Evolutionary conservation across 208 protist genomes (phyloP), one percentile per base, ranked within the genome.

Genomic region (Acanthamoeba quina): DNA sequence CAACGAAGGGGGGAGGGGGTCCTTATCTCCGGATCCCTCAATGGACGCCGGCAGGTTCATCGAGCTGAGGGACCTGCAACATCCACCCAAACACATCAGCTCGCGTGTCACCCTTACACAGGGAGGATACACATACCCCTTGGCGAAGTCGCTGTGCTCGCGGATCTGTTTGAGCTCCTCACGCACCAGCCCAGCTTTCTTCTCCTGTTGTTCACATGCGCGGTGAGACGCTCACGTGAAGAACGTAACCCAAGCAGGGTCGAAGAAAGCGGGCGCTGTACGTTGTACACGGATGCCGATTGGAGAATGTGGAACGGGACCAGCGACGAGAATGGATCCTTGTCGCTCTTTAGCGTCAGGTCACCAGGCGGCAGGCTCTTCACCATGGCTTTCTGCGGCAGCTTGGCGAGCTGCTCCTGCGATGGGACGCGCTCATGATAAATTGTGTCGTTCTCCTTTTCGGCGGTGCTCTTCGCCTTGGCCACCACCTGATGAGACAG

Each of bases 1-100:
- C 15, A 88, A 21, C 29, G 29, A 15, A n/a, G 26, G 9, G 11
- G 80, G 80, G 15, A 88, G 47, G 24, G 52, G 31, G n/a, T 88
- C 80, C 19, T 15, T 19, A 29, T 56, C 54, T 0, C 54, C 52
- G 9, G 54, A 56, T 11, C 80, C 54, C 26, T 88, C 80, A 24
- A 88, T 88, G 15, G 80, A 56, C 9, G 80, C 49, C n/a, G 80
- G 80, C 49, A 88, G 54, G 26, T 88, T 88, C 80, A 88, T 88
- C 29, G 80, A 88, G 11, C 41, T 21, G 15, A 88, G 54, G 31
- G 80, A 88, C n/a, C 80, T 88, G 31, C 47, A 41, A 5, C 6
- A 19, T 34, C 5, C 7, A 21, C 9, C 17, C 13, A 29, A 21
- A 54, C 19, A 64, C 24, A 70, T 37, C 29, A 29, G 29, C 31